phyloP scores from a whole-genome alignment of 2,329 filamentous ascomycete genomes.

The Leptographium radiaticola region DNA sequence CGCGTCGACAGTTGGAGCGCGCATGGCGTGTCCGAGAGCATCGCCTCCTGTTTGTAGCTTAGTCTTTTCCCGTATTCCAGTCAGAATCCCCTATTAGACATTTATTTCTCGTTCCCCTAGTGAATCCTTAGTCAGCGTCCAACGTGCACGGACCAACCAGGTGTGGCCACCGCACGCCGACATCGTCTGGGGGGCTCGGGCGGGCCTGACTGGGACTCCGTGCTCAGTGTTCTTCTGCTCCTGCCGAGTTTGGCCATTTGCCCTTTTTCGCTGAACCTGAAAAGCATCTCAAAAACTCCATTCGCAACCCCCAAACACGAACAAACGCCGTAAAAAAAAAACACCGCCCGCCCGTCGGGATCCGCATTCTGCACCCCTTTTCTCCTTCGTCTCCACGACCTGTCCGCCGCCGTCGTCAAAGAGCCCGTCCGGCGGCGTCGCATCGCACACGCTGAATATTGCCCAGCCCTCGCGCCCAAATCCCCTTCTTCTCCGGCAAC shows the following conservation, averaged over 20 bases:
- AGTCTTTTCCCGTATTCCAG: not conserved
- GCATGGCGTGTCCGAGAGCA: conserved; percentile 21
- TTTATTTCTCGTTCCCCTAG: not conserved
- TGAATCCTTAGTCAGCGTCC: not conserved
- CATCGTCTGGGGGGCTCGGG: not conserved
- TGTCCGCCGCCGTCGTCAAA: not conserved
- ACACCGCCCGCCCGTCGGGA: not conserved
- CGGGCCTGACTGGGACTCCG: not conserved
- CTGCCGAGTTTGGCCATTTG: conserved; percentile 4
- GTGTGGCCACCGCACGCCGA: not conserved
- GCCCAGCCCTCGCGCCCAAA: not conserved
- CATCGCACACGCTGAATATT: not conserved
- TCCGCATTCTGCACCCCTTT: not conserved
- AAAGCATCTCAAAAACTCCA: not conserved
- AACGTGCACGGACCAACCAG: not conserved
- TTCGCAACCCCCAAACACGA: too few species aligned
- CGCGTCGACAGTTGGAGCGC: conserved; percentile 55
- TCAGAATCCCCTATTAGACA: too few species aligned
- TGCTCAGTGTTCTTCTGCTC: not conserved
- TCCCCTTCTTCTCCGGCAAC: not conserved
- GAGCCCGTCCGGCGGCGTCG: not conserved
- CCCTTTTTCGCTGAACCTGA: conserved; percentile 1
- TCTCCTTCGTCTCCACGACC: not conserved
- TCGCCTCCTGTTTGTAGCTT: not conserved
- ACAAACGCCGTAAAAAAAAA: not conserved